A percentile compares a stretch with the other conserved stretches of the same genome.
These are phyloP conservation scores for Cucurbita ficifolia DNA, from an alignment of 306 rosid genomes.

Conservation along the genomic window DNA sequence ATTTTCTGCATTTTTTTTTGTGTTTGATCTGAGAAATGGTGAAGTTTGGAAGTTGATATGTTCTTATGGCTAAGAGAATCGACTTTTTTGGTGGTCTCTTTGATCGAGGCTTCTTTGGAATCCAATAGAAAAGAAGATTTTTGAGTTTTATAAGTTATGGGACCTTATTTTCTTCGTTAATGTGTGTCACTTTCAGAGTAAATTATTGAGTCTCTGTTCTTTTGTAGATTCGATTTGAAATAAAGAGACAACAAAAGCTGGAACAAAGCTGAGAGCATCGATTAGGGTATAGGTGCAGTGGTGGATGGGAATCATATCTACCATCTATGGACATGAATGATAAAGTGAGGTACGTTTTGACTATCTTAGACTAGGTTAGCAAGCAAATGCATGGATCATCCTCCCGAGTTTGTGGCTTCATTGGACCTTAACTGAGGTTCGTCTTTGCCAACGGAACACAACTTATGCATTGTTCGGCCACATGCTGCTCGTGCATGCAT, in stretches of 20 bases:
- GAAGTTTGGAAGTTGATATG: background rate
- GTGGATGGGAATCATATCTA: background rate
- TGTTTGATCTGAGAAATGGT: background rate
- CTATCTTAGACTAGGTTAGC: background rate
- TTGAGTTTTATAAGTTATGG: background rate
- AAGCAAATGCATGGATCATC: background rate
- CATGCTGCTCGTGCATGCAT: no score
- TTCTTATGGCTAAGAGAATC: background rate
- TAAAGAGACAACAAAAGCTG: background rate
- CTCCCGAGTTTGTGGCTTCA: background rate
- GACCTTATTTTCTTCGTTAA: background rate
- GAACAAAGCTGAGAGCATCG: background rate
- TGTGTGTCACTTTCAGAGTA: background rate
- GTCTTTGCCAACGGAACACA: no score
- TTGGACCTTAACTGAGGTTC: no score
- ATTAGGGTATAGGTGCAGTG: background rate
- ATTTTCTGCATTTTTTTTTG: slow-evolving; percentile 20
- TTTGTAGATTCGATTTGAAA: background rate
- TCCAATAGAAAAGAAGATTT: background rate
- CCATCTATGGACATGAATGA: background rate
- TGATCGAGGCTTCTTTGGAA: background rate
- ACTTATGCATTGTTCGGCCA: no score
- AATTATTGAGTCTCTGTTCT: background rate
- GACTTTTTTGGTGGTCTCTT: background rate
- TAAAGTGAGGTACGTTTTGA: background rate